These are phyloP conservation scores for Xylariaceae sp. DNA, from an alignment of 2,329 filamentous ascomycete genomes.

Conservation along the genomic window DNA sequence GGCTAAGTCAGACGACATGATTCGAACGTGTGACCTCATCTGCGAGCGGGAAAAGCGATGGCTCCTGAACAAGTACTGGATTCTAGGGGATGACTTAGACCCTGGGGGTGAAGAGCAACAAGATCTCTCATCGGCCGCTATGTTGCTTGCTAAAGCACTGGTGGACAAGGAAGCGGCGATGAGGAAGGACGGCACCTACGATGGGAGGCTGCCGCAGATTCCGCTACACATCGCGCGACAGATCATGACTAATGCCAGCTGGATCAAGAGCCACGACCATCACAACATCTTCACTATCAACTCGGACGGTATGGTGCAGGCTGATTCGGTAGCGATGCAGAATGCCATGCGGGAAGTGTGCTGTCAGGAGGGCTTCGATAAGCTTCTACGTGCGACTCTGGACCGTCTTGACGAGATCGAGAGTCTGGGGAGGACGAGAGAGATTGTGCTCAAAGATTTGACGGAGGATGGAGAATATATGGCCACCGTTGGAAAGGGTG, in stretches of 20 bases:
- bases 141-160: conserved; percentile 55
- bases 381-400: conserved; percentile 49
- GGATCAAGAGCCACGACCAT: conserved; percentile 53
- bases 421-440: conserved; percentile 49
- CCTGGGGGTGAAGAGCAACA: conserved; percentile 65
- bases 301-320: conserved; percentile 50
- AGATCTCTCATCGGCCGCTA: conserved; percentile 52
- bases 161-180: conserved; percentile 43
- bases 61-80: conserved; percentile 74
- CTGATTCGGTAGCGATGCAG: conserved; percentile 56
- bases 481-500: conserved; percentile 8
- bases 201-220: conserved; percentile 48
- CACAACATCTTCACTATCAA: conserved; percentile 57
- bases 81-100: conserved; percentile 66
- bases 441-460: conserved; percentile 50
- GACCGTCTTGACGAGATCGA: conserved; percentile 52
- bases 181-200: conserved; percentile 16
- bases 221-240: conserved; percentile 45
- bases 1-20: conserved; percentile 49
- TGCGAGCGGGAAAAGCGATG: conserved; percentile 68
- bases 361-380: conserved; percentile 45
- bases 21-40: conserved; percentile 51
- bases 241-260: conserved; percentile 55
- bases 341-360: conserved; percentile 54
- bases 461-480: conserved; percentile 15